Conservation (phyloP, 352 stramenopile genomes). For the Pythium brachiatum region DNA sequence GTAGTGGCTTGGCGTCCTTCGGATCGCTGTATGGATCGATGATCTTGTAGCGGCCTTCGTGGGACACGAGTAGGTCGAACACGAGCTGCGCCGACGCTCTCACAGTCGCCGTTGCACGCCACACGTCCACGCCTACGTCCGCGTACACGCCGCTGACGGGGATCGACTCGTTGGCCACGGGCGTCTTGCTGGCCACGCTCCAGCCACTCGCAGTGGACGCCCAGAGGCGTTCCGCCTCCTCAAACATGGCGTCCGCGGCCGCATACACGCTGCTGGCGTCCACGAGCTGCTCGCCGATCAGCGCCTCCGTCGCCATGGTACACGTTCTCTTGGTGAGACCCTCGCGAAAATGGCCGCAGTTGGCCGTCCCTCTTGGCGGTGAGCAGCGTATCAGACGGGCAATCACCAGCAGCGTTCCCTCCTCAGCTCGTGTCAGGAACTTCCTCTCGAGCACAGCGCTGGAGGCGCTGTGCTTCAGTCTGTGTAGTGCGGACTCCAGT, state of each 20-base stretch:
- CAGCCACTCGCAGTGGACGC: constrained; percentile 18
- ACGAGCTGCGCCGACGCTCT: constrained; percentile 23
- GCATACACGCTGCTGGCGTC: constrained; percentile 20
- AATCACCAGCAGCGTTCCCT: neutral
- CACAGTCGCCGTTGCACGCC: constrained; percentile 21
- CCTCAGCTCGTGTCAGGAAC: neutral
- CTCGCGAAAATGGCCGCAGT: neutral
- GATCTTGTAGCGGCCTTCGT: constrained; percentile 27
- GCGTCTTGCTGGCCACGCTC: constrained; percentile 21
- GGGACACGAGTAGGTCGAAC: constrained; percentile 32
- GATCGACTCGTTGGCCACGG: constrained; percentile 28
- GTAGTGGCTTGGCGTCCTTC: constrained; percentile 27
- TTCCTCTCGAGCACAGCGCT: neutral
- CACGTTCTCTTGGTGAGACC: neutral
- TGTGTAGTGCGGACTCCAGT: too few species aligned
- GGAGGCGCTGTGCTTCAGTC: too few species aligned
- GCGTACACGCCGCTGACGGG: constrained; percentile 29
- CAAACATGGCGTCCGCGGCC: constrained; percentile 27
- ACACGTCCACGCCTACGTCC: constrained; percentile 18
- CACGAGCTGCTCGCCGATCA: constrained; percentile 29
- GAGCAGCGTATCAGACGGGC: neutral
- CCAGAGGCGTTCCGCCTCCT: constrained; percentile 30
- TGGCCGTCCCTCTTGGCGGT: neutral
- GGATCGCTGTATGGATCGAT: constrained; percentile 34
- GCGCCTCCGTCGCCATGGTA: neutral